Evolutionary conservation across 2,329 filamentous ascomycete genomes (phyloP).

Genomic region (Rachicladosporium sp.): DNA sequence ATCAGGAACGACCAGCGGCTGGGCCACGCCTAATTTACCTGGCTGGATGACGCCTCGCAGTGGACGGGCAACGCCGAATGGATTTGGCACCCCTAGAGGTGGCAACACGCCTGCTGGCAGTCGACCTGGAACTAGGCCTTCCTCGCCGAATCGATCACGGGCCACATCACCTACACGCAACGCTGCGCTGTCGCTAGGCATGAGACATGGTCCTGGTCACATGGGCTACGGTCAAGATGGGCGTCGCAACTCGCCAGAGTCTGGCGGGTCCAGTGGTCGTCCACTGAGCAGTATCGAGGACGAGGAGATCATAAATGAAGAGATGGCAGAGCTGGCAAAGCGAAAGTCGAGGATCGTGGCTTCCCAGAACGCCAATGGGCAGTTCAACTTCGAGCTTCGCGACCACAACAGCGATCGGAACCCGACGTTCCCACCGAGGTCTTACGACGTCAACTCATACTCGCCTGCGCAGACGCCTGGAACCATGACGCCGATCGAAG

Average conservation of each 20-base stretch:
- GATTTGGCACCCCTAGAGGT: constrained; percentile 24
- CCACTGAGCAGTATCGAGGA: constrained; percentile 18
- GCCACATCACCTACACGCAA: constrained; percentile 4
- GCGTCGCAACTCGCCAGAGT: constrained; percentile 16
- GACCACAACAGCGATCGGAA: constrained; percentile 4
- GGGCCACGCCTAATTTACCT: constrained; percentile 20
- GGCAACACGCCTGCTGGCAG: constrained; percentile 14
- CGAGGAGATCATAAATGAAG: constrained; percentile 19
- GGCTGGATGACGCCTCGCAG: constrained; percentile 29
- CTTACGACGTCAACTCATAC: neutral
- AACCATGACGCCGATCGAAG: constrained; percentile 9
- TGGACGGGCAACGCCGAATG: constrained; percentile 31
- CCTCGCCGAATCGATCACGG: constrained; percentile 19
- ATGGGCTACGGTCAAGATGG: constrained; percentile 3
- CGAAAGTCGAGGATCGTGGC: constrained; percentile 14
- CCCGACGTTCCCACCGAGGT: too few relatives aligned
- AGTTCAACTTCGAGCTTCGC: constrained; percentile 17
- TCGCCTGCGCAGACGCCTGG: neutral
- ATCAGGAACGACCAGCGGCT: constrained; percentile 15
- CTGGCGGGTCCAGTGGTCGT: constrained; percentile 8
- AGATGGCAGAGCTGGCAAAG: constrained; percentile 19
- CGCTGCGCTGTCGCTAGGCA: constrained; percentile 17
- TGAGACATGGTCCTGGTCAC: constrained; percentile 19
- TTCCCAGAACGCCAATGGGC: constrained; percentile 6
- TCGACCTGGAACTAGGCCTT: constrained; percentile 18